Base-by-base conservation (phyloP, 129 eudicot genomes). In the Chrysanthemum seticuspe region DNA sequence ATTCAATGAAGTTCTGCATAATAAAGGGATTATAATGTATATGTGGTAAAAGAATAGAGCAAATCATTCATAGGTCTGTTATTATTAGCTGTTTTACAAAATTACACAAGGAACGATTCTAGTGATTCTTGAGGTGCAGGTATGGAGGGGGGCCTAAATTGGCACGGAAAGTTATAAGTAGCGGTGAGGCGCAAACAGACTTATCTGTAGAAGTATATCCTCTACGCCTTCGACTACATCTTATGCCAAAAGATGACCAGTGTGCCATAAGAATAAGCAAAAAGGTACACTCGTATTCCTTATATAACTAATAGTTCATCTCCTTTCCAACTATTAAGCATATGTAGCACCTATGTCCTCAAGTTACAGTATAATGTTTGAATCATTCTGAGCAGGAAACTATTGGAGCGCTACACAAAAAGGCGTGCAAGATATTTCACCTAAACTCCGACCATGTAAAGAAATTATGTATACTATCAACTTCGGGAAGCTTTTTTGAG, bases 131-230 rank as follows among this genome's bases (percentile, higher is more conserved):
- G 82, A 53, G 63, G 62, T 69, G 77, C 79, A 93, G 98, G 98
- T 93, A 93, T 83, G 98, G 96, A 71, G 98, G 98, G 65, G 98
- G 98, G n/a, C 98, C 98, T 68, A 82, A 87, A 69, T 71, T 93
- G 96, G 88, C 95, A 18, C 88, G 98, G 8, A 87, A 84, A 79
- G 98, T 89, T 79, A 87, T 93, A 72, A 80, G 82, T 81, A 80
- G 91, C 59, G 98, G 98, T 74, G 88, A 87, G 62, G 84, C 89
- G 61, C 95, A 93, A 79, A 83, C 91, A 25, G 98, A 89, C 74
- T 84, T 93, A 80, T 82, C 96, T 44, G 98, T 93, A 68, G 97
- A 93, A 82, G 98, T 93, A 13, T 90, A 90, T 80, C 98, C 97
- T 55, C 68, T 93, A 71, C 97, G 92, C 50, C 89, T 93, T 50